phyloP scores from a whole-genome alignment of 1,139 yeast genomes.

The Candida sp. region DNA sequence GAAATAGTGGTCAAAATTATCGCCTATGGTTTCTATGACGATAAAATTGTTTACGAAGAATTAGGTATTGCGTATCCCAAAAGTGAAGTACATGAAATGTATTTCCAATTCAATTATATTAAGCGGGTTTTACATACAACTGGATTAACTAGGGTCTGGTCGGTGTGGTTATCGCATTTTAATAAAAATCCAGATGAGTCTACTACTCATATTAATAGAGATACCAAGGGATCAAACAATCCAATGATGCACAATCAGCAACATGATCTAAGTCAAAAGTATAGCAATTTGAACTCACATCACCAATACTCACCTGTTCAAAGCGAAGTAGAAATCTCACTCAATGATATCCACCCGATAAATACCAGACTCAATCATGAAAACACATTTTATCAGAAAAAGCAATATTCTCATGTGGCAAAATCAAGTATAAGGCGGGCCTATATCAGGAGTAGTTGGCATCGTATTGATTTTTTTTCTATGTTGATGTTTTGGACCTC shows the following conservation, averaged over 20 bases:
- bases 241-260: not conserved
- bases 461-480: constrained; percentile 75
- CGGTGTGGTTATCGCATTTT: not conserved
- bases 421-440: constrained; percentile 51
- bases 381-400: constrained; percentile 19
- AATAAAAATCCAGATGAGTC: not conserved
- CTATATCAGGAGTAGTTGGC: constrained; percentile 78
- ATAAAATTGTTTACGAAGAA: constrained; percentile 53
- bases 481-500: constrained; percentile 76
- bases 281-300: not conserved
- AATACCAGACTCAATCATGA: constrained; percentile 3
- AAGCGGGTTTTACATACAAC: constrained; percentile 1
- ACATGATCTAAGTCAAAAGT: not conserved
- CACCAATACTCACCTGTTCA: not conserved
- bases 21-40: constrained; percentile 76
- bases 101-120: constrained; percentile 6
- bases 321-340: constrained; percentile 5
- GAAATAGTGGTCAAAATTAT: constrained; percentile 59
- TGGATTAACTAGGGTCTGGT: constrained; percentile 2
- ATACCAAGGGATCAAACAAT: not conserved
- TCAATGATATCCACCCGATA: constrained; percentile 4
- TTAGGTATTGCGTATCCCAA: constrained; percentile 39
- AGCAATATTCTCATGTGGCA: constrained; percentile 10
- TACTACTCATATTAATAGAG: not conserved
- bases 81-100: constrained; percentile 8